Conservation (phyloP, 768 basidiomycete genomes). For the Megacollybia marginata region DNA sequence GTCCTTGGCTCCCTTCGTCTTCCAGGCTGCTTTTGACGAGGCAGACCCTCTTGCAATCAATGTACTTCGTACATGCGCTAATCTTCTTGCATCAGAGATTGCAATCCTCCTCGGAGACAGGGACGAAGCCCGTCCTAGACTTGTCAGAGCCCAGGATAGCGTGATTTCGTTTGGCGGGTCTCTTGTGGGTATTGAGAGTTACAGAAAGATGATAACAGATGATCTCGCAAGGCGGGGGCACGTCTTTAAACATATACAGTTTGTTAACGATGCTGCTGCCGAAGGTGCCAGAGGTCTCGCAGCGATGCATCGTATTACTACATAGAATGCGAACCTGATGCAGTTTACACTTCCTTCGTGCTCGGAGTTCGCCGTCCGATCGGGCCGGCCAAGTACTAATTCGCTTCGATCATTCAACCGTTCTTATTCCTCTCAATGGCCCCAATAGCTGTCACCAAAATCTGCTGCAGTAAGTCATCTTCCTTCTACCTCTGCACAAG, state of each 20-base stretch:
- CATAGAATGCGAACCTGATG: too few relatives aligned
- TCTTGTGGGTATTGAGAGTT: conserved; percentile 53
- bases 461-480: conserved; percentile 68
- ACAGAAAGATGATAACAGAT: conserved; percentile 49
- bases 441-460: conserved; percentile 47
- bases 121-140: conserved; percentile 18
- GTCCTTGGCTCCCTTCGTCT: conserved; percentile 69
- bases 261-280: conserved; percentile 62
- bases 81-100: conserved; percentile 52
- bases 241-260: conserved; percentile 57
- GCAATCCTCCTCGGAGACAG: conserved; percentile 42
- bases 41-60: conserved; percentile 56
- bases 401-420: too few relatives aligned
- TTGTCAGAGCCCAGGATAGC: conserved; percentile 45
- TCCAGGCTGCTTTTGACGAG: conserved; percentile 66
- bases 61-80: conserved; percentile 46
- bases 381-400: too few relatives aligned
- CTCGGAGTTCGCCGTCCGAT: too few relatives aligned
- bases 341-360: too few relatives aligned
- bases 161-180: conserved; percentile 80
- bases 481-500: background rate
- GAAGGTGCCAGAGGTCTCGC: conserved; percentile 57
- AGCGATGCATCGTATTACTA: too few relatives aligned
- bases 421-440: background rate
- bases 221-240: conserved; percentile 51